phyloP scores from a whole-genome alignment of 2,329 filamentous ascomycete genomes.

The Beauveria rudraprayagi region DNA sequence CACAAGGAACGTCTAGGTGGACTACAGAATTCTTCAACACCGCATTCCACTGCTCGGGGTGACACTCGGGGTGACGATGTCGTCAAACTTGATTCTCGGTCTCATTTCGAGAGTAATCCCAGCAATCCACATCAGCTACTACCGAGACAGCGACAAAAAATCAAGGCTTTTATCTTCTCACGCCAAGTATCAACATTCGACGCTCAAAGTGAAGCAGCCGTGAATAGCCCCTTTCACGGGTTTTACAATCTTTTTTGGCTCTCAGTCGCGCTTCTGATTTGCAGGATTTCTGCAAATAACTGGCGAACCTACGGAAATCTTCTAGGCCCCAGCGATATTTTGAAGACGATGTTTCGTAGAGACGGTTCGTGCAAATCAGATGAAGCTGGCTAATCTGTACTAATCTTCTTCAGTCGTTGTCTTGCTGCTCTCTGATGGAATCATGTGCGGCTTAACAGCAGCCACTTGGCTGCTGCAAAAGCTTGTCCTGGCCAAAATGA shows the following conservation, averaged over 20 bases:
- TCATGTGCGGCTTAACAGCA: constrained; percentile 58
- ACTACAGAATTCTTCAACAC: neutral
- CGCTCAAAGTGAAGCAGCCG: constrained; percentile 55
- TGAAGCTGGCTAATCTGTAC: neutral
- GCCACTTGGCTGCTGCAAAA: constrained; percentile 60
- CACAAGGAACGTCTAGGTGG: neutral
- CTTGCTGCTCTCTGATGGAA: constrained; percentile 55
- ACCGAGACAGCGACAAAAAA: constrained; percentile 19
- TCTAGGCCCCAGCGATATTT: constrained; percentile 63
- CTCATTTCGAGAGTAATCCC: constrained; percentile 13
- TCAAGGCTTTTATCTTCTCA: constrained; percentile 57
- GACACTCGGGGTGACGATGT: neutral
- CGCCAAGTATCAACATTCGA: constrained; percentile 68
- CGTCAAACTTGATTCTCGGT: constrained; percentile 16
- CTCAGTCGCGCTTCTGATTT: constrained; percentile 55
- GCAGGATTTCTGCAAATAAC: constrained; percentile 60
- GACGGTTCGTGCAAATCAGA: constrained; percentile 29
- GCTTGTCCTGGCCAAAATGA: constrained; percentile 46
- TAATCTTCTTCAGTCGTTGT: constrained; percentile 34
- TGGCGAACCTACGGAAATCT: constrained; percentile 60
- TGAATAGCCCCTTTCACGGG: constrained; percentile 65
- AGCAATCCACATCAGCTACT: constrained; percentile 1
- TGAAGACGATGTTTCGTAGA: constrained; percentile 55
- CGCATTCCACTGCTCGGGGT: neutral
- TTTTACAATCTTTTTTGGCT: constrained; percentile 79